Conservation (phyloP, 345 rosid species). For the Salix caprea region DNA sequence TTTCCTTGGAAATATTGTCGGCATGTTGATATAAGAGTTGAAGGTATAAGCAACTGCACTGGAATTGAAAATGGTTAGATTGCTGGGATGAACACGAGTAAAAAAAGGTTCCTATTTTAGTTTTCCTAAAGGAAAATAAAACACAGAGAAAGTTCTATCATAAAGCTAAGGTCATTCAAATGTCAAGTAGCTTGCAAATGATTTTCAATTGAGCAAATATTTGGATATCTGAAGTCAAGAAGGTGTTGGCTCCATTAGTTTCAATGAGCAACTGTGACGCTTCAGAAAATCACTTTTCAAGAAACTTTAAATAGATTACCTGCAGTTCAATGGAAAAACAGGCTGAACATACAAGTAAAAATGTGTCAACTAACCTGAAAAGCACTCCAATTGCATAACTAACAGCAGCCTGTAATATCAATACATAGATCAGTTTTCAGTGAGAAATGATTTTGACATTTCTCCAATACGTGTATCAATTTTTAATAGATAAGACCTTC, state of each 20-base stretch:
- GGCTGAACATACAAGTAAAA: not conserved
- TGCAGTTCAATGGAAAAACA: not conserved
- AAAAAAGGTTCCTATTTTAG: not conserved
- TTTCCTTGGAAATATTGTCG: conserved; percentile 68
- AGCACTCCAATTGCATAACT: conserved; percentile 81
- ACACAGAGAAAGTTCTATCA: not conserved
- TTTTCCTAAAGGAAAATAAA: not conserved
- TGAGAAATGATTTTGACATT: not conserved
- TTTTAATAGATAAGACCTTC: not conserved
- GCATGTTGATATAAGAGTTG: conserved; percentile 70
- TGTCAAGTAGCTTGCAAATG: not conserved
- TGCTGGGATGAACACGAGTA: conserved; percentile 1
- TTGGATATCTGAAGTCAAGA: not conserved
- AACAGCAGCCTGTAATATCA: conserved; percentile 60
- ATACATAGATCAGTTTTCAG: conserved; percentile 14
- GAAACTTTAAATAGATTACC: not conserved
- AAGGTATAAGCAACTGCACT: conserved; percentile 88
- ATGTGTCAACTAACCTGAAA: conserved; percentile 57
- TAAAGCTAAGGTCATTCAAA: not conserved
- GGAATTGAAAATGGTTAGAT: conserved; percentile 31
- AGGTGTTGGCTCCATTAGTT: not conserved
- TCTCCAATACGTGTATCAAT: not conserved
- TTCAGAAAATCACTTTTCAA: not conserved
- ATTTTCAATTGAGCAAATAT: not conserved
- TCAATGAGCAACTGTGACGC: not conserved